phyloP scores from a whole-genome alignment of 1,284 basidiomycete genomes.

The Microbotryomycetes sp. region DNA sequence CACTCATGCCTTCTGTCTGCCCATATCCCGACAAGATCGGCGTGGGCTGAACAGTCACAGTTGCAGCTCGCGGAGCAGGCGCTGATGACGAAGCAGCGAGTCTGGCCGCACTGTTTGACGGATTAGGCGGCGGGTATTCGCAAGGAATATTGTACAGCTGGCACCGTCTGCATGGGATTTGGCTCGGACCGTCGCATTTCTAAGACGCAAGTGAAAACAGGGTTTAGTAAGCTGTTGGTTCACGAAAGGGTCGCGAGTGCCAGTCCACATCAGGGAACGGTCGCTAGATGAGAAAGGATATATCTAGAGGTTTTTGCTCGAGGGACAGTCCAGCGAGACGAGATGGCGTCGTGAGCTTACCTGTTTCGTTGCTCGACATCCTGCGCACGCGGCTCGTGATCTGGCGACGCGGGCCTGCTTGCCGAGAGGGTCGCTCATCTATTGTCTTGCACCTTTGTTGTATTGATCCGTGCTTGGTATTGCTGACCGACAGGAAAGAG shows the following conservation, averaged over 20 bases:
- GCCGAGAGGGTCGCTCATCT: neutral
- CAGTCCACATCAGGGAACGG: too few species aligned
- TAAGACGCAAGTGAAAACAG: neutral
- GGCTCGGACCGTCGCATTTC: conserved; percentile 3
- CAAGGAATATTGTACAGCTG: neutral
- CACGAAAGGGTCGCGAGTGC: too few species aligned
- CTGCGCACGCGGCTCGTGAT: neutral
- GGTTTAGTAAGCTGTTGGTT: too few species aligned
- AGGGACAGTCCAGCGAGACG: too few species aligned
- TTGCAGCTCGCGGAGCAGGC: too few species aligned
- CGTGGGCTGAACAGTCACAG: too few species aligned
- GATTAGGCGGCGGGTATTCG: neutral
- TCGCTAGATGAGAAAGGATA: too few species aligned
- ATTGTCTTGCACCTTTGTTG: neutral
- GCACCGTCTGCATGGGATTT: conserved; percentile 2
- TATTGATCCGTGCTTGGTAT: too few species aligned
- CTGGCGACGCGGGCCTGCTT: neutral
- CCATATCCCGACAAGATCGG: too few species aligned
- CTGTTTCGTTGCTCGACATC: conserved; percentile 1
- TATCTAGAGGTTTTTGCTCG: too few species aligned
- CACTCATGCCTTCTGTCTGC: neutral
- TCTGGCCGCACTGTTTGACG: neutral
- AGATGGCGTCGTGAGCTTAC: too few species aligned
- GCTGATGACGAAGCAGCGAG: neutral
- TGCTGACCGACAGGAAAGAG: too few species aligned